Conservation (phyloP, 2,329 filamentous ascomycete species). For the Phyllosticta paracitricarpa region DNA sequence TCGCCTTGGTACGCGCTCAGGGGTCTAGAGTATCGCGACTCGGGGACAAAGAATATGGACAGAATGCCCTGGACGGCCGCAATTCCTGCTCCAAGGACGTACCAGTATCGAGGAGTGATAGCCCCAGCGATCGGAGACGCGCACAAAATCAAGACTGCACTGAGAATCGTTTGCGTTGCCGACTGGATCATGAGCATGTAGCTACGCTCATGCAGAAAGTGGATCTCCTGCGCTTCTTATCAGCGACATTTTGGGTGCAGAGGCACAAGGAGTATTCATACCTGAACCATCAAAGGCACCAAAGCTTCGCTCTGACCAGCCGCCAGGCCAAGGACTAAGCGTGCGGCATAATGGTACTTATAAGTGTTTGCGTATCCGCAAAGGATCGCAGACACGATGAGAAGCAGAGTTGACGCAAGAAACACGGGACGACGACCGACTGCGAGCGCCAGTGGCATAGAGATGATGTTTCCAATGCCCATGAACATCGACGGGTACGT, state of each 20-base stretch:
- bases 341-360: conserved; percentile 28
- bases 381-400: conserved; percentile 9
- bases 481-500: conserved; percentile 21
- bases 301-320: conserved; percentile 36
- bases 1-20: conserved; percentile 26
- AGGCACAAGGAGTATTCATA: background rate
- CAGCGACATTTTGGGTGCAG: conserved; percentile 6
- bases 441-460: conserved; percentile 16
- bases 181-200: conserved; percentile 33
- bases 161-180: conserved; percentile 31
- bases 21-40: conserved; percentile 34
- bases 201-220: conserved; percentile 37
- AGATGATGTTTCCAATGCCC: conserved; percentile 17
- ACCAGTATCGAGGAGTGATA: conserved; percentile 35
- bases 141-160: conserved; percentile 29
- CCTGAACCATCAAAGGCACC: conserved; percentile 31
- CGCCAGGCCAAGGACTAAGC: conserved; percentile 31
- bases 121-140: conserved; percentile 34
- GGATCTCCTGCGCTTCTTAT: conserved; percentile 25
- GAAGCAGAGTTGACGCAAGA: conserved; percentile 13
- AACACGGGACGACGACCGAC: conserved; percentile 17
- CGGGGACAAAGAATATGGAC: conserved; percentile 32
- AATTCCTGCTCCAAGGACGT: conserved; percentile 31
- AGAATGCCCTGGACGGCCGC: conserved; percentile 25
- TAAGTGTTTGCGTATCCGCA: conserved; percentile 11